Evolutionary conservation across 352 stramenopile species (phyloP), one percentile per base, ranked within the genome.

Genomic region (Blastocystis sp.): DNA sequence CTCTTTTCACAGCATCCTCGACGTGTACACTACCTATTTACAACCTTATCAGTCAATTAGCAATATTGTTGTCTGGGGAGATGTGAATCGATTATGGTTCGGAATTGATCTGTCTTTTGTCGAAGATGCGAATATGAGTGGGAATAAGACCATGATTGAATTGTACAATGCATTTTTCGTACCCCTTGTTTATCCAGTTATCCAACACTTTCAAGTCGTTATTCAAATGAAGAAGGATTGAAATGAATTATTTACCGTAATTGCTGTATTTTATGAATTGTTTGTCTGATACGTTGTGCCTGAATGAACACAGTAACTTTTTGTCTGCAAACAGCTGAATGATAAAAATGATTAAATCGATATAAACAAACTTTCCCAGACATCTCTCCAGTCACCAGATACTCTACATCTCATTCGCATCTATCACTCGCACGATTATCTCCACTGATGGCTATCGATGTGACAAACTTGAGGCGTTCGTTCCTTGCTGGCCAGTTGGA

Each of bases 331-430:
- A 80, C 69, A 80, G 0, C 4, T 26, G 23, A 80, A 64, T 80
- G 69, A 63, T 80, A 80, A 39, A 80, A 80, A n/a, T 80, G 69
- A 80, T 80, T 80, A 80, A 80, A 80, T 45, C 69, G 69, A 62
- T 80, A 80, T 61, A 80, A 80, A 80, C 26, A 43, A 18, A 80
- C 45, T 50, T 80, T 80, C 55, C 69, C 69, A 4, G 34, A 23
- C 69, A 41, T 80, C 20, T 37, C 39, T 34, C 37, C 34, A n/a
- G 63, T 41, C 43, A 34, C 69, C 43, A 80, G 45, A 39, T 80
- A 80, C 69, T 80, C 69, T 80, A 80, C 69, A 41, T 23, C 23
- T 80, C 69, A 80, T 50, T 61, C 41, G 26, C 2, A 7, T 3
- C 20, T 15, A 29, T 37, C 47, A 23, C 15, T 53, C 26, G 7